These are phyloP conservation scores for Myxozyma melibiosi DNA, from an alignment of 805 yeast species.

Conservation along the genomic window DNA sequence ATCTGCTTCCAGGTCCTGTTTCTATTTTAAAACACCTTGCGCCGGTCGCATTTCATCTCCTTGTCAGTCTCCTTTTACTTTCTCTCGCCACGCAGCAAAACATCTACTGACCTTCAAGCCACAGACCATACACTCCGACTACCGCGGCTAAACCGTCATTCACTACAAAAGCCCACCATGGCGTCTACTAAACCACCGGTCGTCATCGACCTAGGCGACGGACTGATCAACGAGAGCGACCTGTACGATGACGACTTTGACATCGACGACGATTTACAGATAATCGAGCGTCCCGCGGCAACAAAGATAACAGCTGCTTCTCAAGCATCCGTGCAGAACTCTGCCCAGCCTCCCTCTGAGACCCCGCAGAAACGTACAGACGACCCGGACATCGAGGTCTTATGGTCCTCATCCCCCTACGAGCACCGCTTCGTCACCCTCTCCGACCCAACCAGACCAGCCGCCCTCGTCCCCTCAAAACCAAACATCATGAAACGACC, in stretches of 20 bases:
- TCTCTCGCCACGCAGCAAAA: too few relatives aligned
- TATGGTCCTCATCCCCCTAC: constrained; percentile 9
- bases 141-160: too few relatives aligned
- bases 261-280: not conserved
- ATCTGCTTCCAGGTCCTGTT: too few relatives aligned
- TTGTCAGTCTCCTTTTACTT: too few relatives aligned
- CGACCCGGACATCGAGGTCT: not conserved
- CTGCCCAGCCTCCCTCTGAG: too few relatives aligned
- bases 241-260: constrained; percentile 7
- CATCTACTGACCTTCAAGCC: too few relatives aligned
- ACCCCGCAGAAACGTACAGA: too few relatives aligned
- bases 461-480: not conserved
- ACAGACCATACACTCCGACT: too few relatives aligned
- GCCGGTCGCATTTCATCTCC: too few relatives aligned
- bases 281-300: not conserved
- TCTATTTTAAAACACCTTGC: too few relatives aligned
- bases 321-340: not conserved
- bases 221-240: constrained; percentile 6
- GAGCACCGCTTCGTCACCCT: constrained; percentile 6
- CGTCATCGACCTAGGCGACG: constrained; percentile 6
- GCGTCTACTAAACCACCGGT: not conserved
- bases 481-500: not conserved
- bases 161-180: not conserved
- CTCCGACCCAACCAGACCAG: not conserved
- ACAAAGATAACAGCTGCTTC: too few relatives aligned